phyloP scores from a whole-genome alignment of 2,329 filamentous ascomycete genomes.

The Sporothrix brasiliensis region DNA sequence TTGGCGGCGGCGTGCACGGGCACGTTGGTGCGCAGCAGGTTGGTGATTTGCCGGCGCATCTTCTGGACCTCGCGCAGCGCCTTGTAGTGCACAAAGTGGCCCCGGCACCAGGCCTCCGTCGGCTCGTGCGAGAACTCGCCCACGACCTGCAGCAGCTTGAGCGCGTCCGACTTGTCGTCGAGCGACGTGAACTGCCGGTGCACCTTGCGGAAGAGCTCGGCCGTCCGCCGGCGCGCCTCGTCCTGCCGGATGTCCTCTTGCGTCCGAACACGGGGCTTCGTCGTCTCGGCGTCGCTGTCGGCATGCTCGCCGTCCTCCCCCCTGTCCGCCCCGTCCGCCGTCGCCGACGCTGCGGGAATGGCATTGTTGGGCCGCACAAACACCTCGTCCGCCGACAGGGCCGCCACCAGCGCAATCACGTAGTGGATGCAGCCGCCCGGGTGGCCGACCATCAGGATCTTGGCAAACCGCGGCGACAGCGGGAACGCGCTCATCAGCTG shows the following conservation, averaged over 20 bases:
- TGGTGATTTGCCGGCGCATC: conserved; percentile 78
- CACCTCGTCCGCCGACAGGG: conserved; percentile 82
- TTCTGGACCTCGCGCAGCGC: conserved; percentile 83
- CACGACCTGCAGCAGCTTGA: conserved; percentile 87
- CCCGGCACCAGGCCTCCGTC: conserved; percentile 73
- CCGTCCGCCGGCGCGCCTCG: conserved; percentile 66
- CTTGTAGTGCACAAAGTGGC: conserved; percentile 85
- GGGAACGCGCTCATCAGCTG: conserved; percentile 86
- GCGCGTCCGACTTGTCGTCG: conserved; percentile 81
- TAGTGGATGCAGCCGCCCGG: conserved; percentile 80
- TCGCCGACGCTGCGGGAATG: conserved; percentile 58
- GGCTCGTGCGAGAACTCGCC: conserved; percentile 81
- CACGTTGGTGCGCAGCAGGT: conserved; percentile 76
- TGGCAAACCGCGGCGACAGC: conserved; percentile 84
- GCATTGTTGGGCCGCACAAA: conserved; percentile 82
- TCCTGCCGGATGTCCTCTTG: conserved; percentile 73
- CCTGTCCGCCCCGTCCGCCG: neutral
- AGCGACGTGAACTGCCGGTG: conserved; percentile 78
- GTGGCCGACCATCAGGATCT: conserved; percentile 87
- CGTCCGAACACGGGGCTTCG: conserved; percentile 51
- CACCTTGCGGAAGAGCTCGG: conserved; percentile 66
- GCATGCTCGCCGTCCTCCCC: conserved; percentile 45
- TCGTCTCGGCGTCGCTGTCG: conserved; percentile 48
- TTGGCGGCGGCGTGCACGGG: conserved; percentile 65
- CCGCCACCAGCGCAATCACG: conserved; percentile 84